phyloP scores from a whole-genome alignment of 495 filamentous ascomycete genomes.

The Sordaria brevicollis region DNA sequence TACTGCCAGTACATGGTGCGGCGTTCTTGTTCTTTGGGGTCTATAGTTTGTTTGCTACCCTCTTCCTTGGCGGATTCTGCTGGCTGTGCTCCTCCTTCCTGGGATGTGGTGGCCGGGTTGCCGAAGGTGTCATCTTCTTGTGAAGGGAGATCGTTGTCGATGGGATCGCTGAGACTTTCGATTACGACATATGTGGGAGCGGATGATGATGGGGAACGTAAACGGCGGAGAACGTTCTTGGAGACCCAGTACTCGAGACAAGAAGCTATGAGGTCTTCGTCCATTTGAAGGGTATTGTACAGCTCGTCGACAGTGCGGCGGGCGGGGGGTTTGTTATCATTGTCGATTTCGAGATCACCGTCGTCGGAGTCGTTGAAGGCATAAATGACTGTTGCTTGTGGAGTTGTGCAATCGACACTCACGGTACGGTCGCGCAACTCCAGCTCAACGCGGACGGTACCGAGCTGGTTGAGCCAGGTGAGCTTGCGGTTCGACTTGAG shows the following conservation, averaged over 20 bases:
- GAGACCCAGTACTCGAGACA: conserved; percentile 80
- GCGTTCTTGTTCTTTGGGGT: conserved; percentile 57
- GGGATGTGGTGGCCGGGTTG: background rate
- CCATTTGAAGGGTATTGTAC: conserved; percentile 59
- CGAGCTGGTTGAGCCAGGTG: conserved; percentile 75
- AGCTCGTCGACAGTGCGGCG: conserved; percentile 53
- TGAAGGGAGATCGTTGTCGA: conserved; percentile 21
- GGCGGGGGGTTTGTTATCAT: conserved; percentile 18
- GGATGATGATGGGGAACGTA: conserved; percentile 15
- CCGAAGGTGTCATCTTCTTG: background rate
- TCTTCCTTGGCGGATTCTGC: background rate
- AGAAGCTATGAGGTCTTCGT: conserved; percentile 59
- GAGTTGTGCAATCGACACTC: conserved; percentile 62
- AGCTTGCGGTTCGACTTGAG: conserved; percentile 77
- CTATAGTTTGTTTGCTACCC: conserved; percentile 13
- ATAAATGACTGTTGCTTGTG: conserved; percentile 84
- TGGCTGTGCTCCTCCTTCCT: background rate
- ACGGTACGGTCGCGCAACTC: conserved; percentile 75
- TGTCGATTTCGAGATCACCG: background rate
- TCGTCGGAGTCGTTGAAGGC: conserved; percentile 55
- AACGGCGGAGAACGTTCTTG: conserved; percentile 62
- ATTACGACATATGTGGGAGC: conserved; percentile 24
- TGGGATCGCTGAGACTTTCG: conserved; percentile 25
- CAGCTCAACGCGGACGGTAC: conserved; percentile 69
- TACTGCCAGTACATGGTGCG: conserved; percentile 80